Conservation (phyloP, 805 yeast species). For the Nematodospora valgi region DNA sequence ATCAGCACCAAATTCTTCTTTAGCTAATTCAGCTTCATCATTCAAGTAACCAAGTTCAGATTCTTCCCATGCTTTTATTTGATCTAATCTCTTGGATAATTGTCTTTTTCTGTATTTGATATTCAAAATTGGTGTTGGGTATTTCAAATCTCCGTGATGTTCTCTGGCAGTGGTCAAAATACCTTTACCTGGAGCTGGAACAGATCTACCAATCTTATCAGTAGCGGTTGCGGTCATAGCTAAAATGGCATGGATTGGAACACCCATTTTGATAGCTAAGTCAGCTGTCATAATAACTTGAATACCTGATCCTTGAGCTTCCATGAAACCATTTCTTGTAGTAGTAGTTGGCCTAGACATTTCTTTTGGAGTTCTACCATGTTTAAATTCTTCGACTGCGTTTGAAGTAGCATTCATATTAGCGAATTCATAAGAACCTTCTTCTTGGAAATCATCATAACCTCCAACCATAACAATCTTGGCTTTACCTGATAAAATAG, state of each 20-base stretch:
- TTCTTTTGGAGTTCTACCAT: slow-evolving; percentile 96
- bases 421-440: slow-evolving; percentile 96
- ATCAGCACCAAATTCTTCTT: slow-evolving; percentile 50
- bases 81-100: slow-evolving; percentile 70
- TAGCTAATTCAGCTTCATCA: slow-evolving; percentile 62
- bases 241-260: slow-evolving; percentile 93
- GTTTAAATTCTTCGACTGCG: slow-evolving; percentile 79
- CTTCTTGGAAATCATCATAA: slow-evolving; percentile 99
- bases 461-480: slow-evolving; percentile 98
- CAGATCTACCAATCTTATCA: slow-evolving; percentile 97
- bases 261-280: slow-evolving; percentile 96
- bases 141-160: slow-evolving; percentile 75
- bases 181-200: slow-evolving; percentile 99
- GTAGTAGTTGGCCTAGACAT: slow-evolving; percentile 99
- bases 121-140: slow-evolving; percentile 77
- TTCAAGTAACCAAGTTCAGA: slow-evolving; percentile 67
- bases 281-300: slow-evolving; percentile 95
- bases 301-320: slow-evolving; percentile 98
- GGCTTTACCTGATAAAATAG: slow-evolving; percentile 90
- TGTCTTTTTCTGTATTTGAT: slow-evolving; percentile 93
- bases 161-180: slow-evolving; percentile 97
- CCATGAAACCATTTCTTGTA: slow-evolving; percentile 97
- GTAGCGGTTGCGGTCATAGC: slow-evolving; percentile 96
- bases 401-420: slow-evolving; percentile 99
- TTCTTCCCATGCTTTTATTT: slow-evolving; percentile 82